These are phyloP conservation scores for Kluyveromyces aestuarii DNA, from an alignment of 805 yeast species.

Conservation along the genomic window DNA sequence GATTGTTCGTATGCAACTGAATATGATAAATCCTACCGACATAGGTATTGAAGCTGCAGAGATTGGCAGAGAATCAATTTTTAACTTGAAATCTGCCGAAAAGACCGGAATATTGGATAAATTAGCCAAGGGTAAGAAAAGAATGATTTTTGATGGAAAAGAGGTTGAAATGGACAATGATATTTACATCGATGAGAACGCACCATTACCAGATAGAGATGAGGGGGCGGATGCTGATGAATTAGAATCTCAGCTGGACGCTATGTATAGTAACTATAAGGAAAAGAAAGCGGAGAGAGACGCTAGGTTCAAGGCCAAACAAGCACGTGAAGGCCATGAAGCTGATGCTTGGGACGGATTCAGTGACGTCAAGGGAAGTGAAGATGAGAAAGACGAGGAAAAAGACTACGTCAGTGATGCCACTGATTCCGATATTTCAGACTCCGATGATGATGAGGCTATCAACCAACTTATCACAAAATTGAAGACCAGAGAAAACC, in stretches of 20 bases:
- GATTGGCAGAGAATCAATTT: conserved; percentile 68
- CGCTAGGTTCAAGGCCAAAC: conserved; percentile 59
- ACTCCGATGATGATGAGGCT: conserved; percentile 66
- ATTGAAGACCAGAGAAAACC: conserved; percentile 38
- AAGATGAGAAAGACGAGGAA: conserved; percentile 22
- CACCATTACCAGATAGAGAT: conserved; percentile 24
- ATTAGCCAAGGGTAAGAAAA: conserved; percentile 67
- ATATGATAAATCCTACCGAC: conserved; percentile 87
- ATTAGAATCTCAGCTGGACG: conserved; percentile 74
- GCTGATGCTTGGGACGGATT: conserved; percentile 79
- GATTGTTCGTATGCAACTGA: conserved; percentile 86
- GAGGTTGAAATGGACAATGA: conserved; percentile 49
- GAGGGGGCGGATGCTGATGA: conserved; percentile 46
- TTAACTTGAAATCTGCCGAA: conserved; percentile 78
- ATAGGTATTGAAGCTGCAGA: conserved; percentile 89
- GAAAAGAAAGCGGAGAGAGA: conserved; percentile 57
- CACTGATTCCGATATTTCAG: conserved; percentile 36
- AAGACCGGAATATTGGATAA: conserved; percentile 74
- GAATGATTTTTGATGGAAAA: conserved; percentile 47
- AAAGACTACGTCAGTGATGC: conserved; percentile 38
- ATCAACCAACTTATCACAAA: conserved; percentile 51
- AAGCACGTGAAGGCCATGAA: conserved; percentile 64
- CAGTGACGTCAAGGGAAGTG: conserved; percentile 36
- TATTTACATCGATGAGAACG: conserved; percentile 43
- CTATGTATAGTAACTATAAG: conserved; percentile 70